Evolutionary conservation across 208 protist species (phyloP).

Genomic region (Trypanosoma cruzi): DNA sequence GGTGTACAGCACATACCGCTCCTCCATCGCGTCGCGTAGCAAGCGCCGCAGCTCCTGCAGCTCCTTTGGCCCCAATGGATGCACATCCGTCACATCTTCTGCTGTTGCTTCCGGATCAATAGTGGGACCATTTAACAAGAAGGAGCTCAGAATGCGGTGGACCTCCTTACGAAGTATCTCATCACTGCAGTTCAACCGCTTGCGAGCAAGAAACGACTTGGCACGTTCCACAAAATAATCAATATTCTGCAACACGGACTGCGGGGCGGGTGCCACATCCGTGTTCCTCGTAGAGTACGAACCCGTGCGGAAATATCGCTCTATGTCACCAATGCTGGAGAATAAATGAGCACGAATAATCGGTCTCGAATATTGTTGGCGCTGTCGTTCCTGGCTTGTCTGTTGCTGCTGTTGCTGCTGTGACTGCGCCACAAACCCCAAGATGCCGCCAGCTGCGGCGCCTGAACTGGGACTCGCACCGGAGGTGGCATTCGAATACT

Average conservation of each 20-base stretch:
- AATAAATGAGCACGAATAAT: slow-evolving; percentile 60
- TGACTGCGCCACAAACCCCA: background rate
- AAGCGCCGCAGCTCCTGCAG: slow-evolving; percentile 31
- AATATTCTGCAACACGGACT: slow-evolving; percentile 56
- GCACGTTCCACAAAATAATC: slow-evolving; percentile 55
- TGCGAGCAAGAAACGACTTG: slow-evolving; percentile 47
- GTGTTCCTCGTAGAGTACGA: slow-evolving; percentile 75
- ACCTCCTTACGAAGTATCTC: slow-evolving; percentile 1
- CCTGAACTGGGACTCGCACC: background rate
- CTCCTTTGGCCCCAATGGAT: slow-evolving; percentile 30
- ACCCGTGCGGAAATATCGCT: slow-evolving; percentile 83
- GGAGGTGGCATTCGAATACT: slow-evolving; percentile 3
- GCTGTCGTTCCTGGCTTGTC: background rate
- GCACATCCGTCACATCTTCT: background rate
- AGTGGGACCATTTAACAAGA: slow-evolving; percentile 1
- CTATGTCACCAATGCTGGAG: slow-evolving; percentile 73
- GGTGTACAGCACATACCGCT: slow-evolving; percentile 81
- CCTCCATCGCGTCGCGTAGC: slow-evolving; percentile 67
- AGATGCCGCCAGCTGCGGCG: background rate
- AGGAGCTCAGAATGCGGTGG: slow-evolving; percentile 12
- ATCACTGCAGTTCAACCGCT: slow-evolving; percentile 9
- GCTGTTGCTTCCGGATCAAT: background rate
- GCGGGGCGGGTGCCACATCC: slow-evolving; percentile 59
- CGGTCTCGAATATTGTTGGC: background rate
- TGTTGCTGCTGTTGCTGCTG: background rate